Evolutionary conservation across 306 rosid species (phyloP).

Genomic region (Mucuna pruriens): DNA sequence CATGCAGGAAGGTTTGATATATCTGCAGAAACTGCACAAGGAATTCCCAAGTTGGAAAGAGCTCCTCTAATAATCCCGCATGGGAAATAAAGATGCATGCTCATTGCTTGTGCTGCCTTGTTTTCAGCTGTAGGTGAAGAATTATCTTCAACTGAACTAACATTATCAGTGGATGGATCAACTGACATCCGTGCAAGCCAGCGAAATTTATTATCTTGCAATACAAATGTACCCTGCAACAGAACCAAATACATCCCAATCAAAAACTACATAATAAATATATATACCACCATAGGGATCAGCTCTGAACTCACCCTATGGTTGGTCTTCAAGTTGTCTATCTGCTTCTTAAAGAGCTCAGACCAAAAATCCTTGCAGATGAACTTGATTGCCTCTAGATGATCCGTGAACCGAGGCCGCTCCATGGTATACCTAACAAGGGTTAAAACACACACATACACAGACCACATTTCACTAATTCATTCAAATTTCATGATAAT

Average conservation of each 20-base stretch:
- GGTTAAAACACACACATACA: background rate
- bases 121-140: conserved; percentile 58
- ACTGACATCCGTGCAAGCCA: conserved; percentile 89
- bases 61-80: conserved; percentile 98
- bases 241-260: conserved; percentile 37
- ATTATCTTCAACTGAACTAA: conserved; percentile 55
- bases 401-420: conserved; percentile 92
- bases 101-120: conserved; percentile 71
- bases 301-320: conserved; percentile 66
- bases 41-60: conserved; percentile 93
- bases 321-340: conserved; percentile 96
- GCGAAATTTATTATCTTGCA: conserved; percentile 89
- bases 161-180: conserved; percentile 68
- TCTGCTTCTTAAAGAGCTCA: conserved; percentile 97
- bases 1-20: conserved; percentile 93
- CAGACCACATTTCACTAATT: conserved; percentile 16
- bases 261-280: background rate
- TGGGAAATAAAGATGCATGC: conserved; percentile 95
- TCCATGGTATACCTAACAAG: conserved; percentile 84
- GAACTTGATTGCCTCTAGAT: conserved; percentile 94
- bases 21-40: conserved; percentile 96
- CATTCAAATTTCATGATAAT: conserved; percentile 11
- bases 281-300: background rate
- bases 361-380: conserved; percentile 99
- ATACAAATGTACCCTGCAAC: conserved; percentile 90